Evolutionary conservation across 2,329 filamentous ascomycete species (phyloP).

Genomic region (Fusarium nanum): DNA sequence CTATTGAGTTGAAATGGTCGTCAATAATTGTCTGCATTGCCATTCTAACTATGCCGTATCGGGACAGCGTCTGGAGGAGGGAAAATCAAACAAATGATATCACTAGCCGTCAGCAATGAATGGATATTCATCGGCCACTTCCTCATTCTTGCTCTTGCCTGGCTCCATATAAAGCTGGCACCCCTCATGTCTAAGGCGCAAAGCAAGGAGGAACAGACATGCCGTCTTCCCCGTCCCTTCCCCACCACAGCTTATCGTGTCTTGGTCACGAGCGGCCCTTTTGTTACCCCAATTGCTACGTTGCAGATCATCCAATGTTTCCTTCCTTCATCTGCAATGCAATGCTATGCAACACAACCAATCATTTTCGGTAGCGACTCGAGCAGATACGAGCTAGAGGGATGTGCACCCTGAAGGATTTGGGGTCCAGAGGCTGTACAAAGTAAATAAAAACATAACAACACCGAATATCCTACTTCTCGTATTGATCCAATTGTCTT

Average conservation of each 20-base stretch:
- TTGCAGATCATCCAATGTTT: constrained; percentile 27
- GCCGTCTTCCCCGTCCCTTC: constrained; percentile 7
- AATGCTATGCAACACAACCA: constrained; percentile 24
- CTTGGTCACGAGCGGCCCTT: constrained; percentile 4
- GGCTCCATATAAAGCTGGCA: neutral
- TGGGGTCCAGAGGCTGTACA: constrained; percentile 9
- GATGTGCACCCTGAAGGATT: neutral
- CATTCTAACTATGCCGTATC: accelerated
- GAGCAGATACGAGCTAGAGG: neutral
- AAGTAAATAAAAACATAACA: neutral
- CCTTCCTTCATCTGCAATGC: constrained; percentile 16
- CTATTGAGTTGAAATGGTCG: neutral
- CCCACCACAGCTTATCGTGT: neutral
- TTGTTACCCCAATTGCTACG: constrained; percentile 23
- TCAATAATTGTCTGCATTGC: neutral
- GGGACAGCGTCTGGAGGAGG: neutral
- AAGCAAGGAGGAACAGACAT: constrained; percentile 2
- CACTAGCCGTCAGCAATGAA: neutral
- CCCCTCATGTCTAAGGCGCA: neutral
- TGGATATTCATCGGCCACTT: neutral
- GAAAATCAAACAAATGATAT: neutral
- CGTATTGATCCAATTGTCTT: neutral
- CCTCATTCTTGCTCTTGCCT: neutral
- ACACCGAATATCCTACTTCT: neutral
- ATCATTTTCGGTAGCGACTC: constrained; percentile 2